Evolutionary conservation across 352 stramenopile genomes (phyloP), one percentile per base, ranked within the genome.

Genomic region (Phytophthora uliginosa): DNA sequence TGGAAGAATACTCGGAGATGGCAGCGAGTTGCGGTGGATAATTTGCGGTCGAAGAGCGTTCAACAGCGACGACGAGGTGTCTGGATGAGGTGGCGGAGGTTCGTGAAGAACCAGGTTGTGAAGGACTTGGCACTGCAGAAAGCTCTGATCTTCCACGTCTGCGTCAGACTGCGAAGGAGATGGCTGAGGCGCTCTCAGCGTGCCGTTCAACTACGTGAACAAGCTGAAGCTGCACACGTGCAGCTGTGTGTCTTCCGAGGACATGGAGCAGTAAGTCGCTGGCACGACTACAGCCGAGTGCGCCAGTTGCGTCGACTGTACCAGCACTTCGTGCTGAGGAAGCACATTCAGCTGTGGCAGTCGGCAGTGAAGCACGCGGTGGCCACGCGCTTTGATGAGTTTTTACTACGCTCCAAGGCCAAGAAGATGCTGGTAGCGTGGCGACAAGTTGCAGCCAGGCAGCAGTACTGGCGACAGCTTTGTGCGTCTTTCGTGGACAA

Each of bases 311-410:
- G 48, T 24, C 57, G 71, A 13, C 63, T 72, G 1, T 77, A 73
- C 45, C 45, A 50, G 5, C 50, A 34, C 1, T 90, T 90, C 55
- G 73, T 84, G 1, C 45, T 82, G 28, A 64, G 52, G 8, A 89
- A 88, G 34, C 71, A 85, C 53, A 24, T 91, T 22, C 42, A 24
- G 6, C 15, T 45, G 31, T 91, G 83, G 85, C 76, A 69, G 33
- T 67, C 26, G 31, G 47, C 64, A 20, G 73, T 70, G 15, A 76
- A 84, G 26, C 12, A 73, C 4, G 61, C 40, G 0, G 13, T 91
- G 15, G 85, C 84, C 0, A 62, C 51, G 8, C 78, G 81, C 0
- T 93, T 89, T 34, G 51, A 77, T 7, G 60, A 59, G 3, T 76
- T 76, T 7, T 45, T 79, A 8, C 31, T 64, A 7, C 71, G 72